phyloP scores from a whole-genome alignment of 2,329 filamentous ascomycete species.

The Aspergillus latus region DNA sequence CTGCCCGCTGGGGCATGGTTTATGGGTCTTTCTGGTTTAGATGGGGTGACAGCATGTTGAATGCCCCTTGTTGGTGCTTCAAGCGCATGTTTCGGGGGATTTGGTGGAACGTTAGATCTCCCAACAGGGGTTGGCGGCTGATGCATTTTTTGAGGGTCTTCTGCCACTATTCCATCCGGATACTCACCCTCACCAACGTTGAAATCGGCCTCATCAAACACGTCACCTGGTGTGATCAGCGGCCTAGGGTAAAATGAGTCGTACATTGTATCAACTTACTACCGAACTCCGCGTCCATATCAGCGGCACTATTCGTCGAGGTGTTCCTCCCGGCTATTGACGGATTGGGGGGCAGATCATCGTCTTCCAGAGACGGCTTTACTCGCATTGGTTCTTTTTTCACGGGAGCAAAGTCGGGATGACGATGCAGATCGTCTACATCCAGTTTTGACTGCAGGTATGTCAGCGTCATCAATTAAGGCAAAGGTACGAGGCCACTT shows the following conservation, averaged over 20 bases:
- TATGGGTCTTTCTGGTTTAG: slow-evolving; percentile 38
- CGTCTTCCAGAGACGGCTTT: slow-evolving; percentile 45
- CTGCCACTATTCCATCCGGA: slow-evolving; percentile 72
- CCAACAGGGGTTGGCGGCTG: slow-evolving; percentile 30
- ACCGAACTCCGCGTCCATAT: slow-evolving; percentile 45
- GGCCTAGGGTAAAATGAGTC: not conserved
- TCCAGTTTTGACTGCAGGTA: slow-evolving; percentile 64
- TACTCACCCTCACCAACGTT: slow-evolving; percentile 67
- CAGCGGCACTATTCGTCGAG: slow-evolving; percentile 29
- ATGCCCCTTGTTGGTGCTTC: slow-evolving; percentile 23
- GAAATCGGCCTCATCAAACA: slow-evolving; percentile 77
- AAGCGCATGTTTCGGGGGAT: slow-evolving; percentile 21
- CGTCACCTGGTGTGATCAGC: slow-evolving; percentile 46
- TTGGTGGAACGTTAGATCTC: slow-evolving; percentile 23
- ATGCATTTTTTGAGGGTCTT: slow-evolving; percentile 27
- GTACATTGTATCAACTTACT: slow-evolving; percentile 31
- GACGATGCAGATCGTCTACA: slow-evolving; percentile 75
- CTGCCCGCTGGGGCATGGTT: slow-evolving; percentile 22
- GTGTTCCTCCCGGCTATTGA: slow-evolving; percentile 27
- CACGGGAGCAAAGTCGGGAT: slow-evolving; percentile 66
- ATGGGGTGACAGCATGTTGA: slow-evolving; percentile 36
- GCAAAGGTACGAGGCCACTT: slow-evolving; percentile 18
- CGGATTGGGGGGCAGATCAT: slow-evolving; percentile 43
- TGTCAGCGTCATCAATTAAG: not conserved
- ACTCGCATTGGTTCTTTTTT: slow-evolving; percentile 55